Evolutionary conservation across 1,139 yeast species (phyloP), one percentile per base, ranked within the genome.

Genomic region (Sugiyamaella castrensis): DNA sequence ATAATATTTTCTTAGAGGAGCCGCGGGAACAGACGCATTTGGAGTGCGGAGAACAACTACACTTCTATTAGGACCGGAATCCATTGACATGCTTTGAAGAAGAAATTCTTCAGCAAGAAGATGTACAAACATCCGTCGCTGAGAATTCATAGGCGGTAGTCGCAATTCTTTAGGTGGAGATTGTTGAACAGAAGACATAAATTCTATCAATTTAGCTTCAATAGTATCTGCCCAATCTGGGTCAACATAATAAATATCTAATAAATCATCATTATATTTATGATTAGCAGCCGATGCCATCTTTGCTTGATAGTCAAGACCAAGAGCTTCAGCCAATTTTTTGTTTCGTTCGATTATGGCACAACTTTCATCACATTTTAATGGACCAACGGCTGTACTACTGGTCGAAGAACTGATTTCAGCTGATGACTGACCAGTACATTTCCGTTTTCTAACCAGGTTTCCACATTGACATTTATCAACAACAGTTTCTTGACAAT

Each of bases 361-460:
- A 70, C 97, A 89, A n/a, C 76, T 77, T 8, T 82, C 86, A 60
- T 83, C 85, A 70, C 96, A 87, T 29, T 72, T 76, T 38, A 83
- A 57, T 1, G 60, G 48, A 6, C 48, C 56, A 24, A 37, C 40
- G 1, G 49, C 24, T 19, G 24, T 19, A 19, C 5, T 19, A 19
- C 24, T 19, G 24, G 24, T 19, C 5, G 12, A 12, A 19, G 27
- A 34, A 19, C n/a, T 33, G 27, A 34, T 19, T 15, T 45, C 43
- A 31, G 36, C 33, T 11, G 16, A 13, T 10, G 43, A 30, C 27
- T 35, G 40, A 28, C 45, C 49, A 13, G 48, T 37, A 47, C 64
- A 60, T 8, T 39, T 15, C 13, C 49, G 34, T 28, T 65, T 68
- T 43, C 70, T 70, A 7, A 65, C 59, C 16, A 75, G 65, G 55